Base-by-base conservation (phyloP, 2,329 filamentous ascomycete species). In the Curvularia sp. region DNA sequence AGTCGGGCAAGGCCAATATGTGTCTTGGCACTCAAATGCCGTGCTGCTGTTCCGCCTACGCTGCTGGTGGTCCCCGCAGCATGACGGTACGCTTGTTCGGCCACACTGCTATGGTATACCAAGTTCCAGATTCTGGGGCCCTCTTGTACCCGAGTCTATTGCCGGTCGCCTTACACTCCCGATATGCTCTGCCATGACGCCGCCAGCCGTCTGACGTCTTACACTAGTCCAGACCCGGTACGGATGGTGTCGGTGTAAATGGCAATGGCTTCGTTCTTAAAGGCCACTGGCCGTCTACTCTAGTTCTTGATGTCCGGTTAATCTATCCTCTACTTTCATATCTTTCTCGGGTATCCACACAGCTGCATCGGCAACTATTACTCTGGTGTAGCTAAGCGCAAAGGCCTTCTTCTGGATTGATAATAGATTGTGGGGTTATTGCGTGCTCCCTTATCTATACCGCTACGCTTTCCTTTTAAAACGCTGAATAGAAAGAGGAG, bases 81-180 rank as follows among this genome's bases (percentile, higher is more conserved):
- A 65, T 70, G 64, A 66, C 66, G 68, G 66, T 60, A 70, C 56
- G 61, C 58, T 36, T 23, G 49, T 42, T 59, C 55, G 58, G 66
- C 65, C 53, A 63, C 53, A 42, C 41, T 34, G 50, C 54, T 15
- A 51, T 23, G 52, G 45, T 60, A 52, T 49, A 57, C 49, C 49
- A 48, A 28, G 39, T 30, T 21, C 49, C 49, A 57, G 21, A 38
- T 52, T 39, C 47, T 63, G 55, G 62, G 55, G 49, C 49, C 51
- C 19, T 49, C 30, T 60, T 59, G 58, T 61, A 71, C 43, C 68
- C 68, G 68, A 71, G 47, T 59, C 60, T 63, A 60, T 65, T 71
- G 68, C 68, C 68, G 68, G 60, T 53, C 34, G 45, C 49, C 19
- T 46, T 28, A 57, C 53, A 67, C 45, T 69, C 65, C 68, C 68